These are phyloP conservation scores for Centaurea solstitialis DNA, from an alignment of 129 eudicot species.

Conservation along the genomic window DNA sequence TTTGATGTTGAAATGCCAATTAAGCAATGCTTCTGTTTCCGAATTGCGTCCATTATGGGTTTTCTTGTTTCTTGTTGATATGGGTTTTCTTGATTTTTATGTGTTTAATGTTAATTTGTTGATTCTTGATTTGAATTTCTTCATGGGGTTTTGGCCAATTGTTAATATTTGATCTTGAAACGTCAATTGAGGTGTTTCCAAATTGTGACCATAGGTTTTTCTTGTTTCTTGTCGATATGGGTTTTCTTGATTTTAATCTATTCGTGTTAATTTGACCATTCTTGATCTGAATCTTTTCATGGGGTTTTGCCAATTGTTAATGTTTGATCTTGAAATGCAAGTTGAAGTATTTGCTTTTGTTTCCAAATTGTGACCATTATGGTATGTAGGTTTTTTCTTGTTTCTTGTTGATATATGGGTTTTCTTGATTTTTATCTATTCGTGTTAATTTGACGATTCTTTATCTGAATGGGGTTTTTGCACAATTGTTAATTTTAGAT, in stretches of 20 bases:
- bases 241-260: no score
- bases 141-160: background rate
- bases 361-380: no score
- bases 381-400: no score
- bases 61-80: background rate
- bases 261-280: no score
- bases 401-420: background rate
- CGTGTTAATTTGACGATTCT: no score
- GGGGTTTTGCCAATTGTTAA: constrained; percentile 1
- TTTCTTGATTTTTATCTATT: no score
- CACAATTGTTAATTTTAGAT: background rate
- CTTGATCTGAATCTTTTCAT: background rate
- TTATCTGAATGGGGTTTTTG: constrained; percentile 3
- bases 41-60: background rate
- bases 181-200: background rate
- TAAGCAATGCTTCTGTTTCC: background rate
- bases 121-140: background rate
- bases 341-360: background rate
- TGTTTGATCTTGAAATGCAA: background rate
- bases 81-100: background rate
- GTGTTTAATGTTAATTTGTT: background rate
- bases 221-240: background rate
- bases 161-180: constrained; percentile 4
- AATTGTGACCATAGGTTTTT: background rate
- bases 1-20: constrained; percentile 7